Evolutionary conservation across 768 basidiomycete genomes (phyloP), one percentile per base, ranked within the genome.

Genomic region (Termitomyces sp.): DNA sequence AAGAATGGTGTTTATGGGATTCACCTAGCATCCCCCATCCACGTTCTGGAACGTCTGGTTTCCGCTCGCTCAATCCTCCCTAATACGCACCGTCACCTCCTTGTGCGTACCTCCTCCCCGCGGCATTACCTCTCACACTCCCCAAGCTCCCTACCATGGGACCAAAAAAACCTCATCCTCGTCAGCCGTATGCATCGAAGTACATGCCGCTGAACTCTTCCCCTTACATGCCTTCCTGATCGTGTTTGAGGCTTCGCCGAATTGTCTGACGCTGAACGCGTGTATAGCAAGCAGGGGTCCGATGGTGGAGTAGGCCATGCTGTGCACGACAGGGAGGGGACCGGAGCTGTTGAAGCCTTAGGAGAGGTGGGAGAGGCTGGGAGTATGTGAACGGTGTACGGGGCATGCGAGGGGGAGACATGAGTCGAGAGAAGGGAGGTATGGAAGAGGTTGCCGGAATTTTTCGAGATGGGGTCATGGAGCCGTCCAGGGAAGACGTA

Each of bases 281-380:
- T 79, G 77, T 46, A 67, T 67, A 2, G 60, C 70, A 32, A 70
- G 75, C 10, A 62, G 73, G 12, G 72, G 77, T 0, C 77, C 77
- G 8, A 72, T 74, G 62, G 71, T 74, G 5, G 76, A 80, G 61
- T 80, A 77, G 79, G 75, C 75, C 49, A 60, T 73, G n/a, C 53
- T 78, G 10, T 75, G 76, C 59, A 68, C 72, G 46, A 68, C 66
- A 33, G 70, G 64, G 40, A 44, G 47, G 50, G 71, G 32, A 68
- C 78, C 62, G 33, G 66, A 75, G 56, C 74, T 74, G 22, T 58
- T 77, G 37, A 62, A 70, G 57, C 64, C 58, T 50, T 77, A 69
- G 58, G 70, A 72, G 32, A 57, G 67, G 32, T 79, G 76, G 76
- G 63, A 67, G 22, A 55, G 58, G 53, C 61, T 79, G 39, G 71